A percentile compares a stretch with the other conserved stretches of the same genome.
These are phyloP conservation scores for Plasmodium vivax DNA, from an alignment of 169 alveolate genomes.

Conservation along the genomic window DNA sequence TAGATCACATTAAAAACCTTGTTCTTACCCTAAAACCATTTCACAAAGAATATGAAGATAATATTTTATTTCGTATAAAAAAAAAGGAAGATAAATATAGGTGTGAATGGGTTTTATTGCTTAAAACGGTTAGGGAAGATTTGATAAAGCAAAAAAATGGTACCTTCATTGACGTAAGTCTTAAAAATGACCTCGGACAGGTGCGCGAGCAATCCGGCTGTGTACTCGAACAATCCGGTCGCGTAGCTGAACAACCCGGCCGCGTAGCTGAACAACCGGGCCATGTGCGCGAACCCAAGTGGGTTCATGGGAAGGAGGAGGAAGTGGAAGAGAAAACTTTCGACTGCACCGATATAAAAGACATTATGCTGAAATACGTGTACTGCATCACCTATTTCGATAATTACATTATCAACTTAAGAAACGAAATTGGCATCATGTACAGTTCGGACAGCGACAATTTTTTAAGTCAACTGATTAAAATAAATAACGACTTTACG, in stretches of 20 bases:
- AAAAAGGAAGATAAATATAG: conserved; percentile 38
- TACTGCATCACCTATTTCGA: conserved; percentile 33
- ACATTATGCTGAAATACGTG: conserved; percentile 40
- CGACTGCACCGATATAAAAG: conserved; percentile 40
- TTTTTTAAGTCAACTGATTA: conserved; percentile 10
- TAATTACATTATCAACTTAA: conserved; percentile 22
- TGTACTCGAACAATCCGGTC: neutral
- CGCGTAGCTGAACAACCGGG: neutral
- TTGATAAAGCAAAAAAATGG: neutral
- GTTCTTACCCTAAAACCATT: conserved; percentile 55
- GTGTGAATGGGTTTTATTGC: conserved; percentile 66
- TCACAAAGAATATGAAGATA: conserved; percentile 51
- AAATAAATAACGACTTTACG: conserved; percentile 6
- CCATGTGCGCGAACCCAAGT: neutral
- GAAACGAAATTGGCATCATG: conserved; percentile 3
- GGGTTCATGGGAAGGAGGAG: neutral
- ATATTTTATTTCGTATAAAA: conserved; percentile 33
- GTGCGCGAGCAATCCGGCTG: neutral
- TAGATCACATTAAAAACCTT: conserved; percentile 39
- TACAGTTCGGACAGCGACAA: conserved; percentile 3
- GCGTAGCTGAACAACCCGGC: neutral
- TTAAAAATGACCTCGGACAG: conserved; percentile 14
- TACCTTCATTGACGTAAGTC: conserved; percentile 3
- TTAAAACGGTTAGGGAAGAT: conserved; percentile 20
- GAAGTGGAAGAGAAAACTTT: conserved; percentile 41